Conservation (phyloP, 371 early-diverging fungal genomes). For the Rhizopus delemar region DNA sequence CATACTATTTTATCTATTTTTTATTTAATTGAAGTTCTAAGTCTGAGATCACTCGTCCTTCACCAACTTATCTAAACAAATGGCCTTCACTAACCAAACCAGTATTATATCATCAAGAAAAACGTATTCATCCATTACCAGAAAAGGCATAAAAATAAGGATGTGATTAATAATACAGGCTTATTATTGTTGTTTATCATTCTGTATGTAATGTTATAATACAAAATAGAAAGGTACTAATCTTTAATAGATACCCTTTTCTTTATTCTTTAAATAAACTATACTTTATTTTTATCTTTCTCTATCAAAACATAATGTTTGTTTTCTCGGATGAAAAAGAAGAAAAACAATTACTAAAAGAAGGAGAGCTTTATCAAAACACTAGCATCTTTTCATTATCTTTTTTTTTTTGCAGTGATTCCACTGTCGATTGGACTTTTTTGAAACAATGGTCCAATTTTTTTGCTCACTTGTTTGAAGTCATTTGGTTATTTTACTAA, state of each 20-base stretch:
- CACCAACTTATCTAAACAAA: constrained; percentile 11
- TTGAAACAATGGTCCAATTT: no score
- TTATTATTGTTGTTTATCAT: not conserved
- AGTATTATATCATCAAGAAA: constrained; percentile 8
- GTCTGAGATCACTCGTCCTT: constrained; percentile 16
- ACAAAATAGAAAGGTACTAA: no score
- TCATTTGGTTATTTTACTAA: no score
- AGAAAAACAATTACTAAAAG: constrained; percentile 3
- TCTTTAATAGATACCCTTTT: no score
- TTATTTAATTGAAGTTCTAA: not conserved
- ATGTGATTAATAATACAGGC: not conserved
- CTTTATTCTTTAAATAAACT: not conserved
- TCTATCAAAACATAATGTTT: not conserved
- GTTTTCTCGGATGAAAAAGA: not conserved
- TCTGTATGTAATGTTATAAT: no score
- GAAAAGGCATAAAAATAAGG: not conserved
- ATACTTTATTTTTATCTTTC: not conserved
- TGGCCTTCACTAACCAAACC: constrained; percentile 19
- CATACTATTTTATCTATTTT: not conserved
- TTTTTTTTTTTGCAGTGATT: no score
- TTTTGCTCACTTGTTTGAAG: no score
- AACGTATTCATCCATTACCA: constrained; percentile 15
- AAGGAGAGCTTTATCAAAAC: not conserved
- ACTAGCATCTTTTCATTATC: no score
- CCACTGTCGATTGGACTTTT: no score